Evolutionary conservation across 352 stramenopile species (phyloP).

Genomic region (Pythium dissimile): DNA sequence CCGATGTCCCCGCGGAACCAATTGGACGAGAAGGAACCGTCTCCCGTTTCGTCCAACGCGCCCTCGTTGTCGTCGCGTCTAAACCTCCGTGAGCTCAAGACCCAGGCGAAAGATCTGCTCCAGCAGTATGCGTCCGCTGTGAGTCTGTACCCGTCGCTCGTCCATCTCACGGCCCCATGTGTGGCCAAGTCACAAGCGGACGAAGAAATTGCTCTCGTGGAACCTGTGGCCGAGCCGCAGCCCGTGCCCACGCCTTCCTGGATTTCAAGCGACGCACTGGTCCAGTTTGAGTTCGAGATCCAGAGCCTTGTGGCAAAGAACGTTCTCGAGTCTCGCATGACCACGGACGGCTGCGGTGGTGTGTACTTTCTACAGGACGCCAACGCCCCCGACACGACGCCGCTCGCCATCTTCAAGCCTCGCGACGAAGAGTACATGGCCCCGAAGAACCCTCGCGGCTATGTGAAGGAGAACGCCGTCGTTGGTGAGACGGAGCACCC

Average conservation of each 20-base stretch:
- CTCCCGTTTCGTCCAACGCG: not conserved
- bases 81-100: slow-evolving; percentile 17
- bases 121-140: slow-evolving; percentile 24
- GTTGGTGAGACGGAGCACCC: slow-evolving; percentile 79
- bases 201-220: not conserved
- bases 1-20: slow-evolving; percentile 2
- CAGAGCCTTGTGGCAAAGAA: slow-evolving; percentile 29
- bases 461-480: slow-evolving; percentile 83
- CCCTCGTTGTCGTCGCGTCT: slow-evolving; percentile 11
- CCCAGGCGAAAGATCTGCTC: slow-evolving; percentile 24
- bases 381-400: slow-evolving; percentile 21
- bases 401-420: slow-evolving; percentile 95
- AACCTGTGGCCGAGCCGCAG: slow-evolving; percentile 5
- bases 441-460: slow-evolving; percentile 96
- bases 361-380: slow-evolving; percentile 53
- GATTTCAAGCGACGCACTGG: slow-evolving; percentile 38
- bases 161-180: slow-evolving; percentile 18
- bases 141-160: slow-evolving; percentile 27
- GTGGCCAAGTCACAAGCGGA: not conserved
- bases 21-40: not conserved
- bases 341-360: slow-evolving; percentile 75
- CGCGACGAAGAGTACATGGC: slow-evolving; percentile 99
- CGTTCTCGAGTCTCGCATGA: slow-evolving; percentile 51
- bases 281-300: slow-evolving; percentile 44
- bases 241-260: slow-evolving; percentile 22